Base-by-base conservation (phyloP, 2,329 filamentous ascomycete genomes). In the Xylogone sp. region DNA sequence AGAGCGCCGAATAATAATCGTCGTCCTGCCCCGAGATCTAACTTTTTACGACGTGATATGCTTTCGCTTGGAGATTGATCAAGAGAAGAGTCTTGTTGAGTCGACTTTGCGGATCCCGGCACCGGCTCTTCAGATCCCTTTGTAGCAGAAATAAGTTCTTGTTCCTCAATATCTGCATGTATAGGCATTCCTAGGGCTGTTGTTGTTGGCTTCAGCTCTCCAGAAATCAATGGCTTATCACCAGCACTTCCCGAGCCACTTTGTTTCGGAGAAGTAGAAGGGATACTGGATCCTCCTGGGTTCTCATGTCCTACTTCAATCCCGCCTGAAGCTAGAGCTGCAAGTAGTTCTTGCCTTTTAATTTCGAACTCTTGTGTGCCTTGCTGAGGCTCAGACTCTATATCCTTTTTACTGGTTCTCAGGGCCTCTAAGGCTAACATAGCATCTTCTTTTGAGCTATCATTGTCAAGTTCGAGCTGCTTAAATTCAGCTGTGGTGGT, bases 1-100 rank as follows among this genome's bases (percentile, higher is more conserved):
- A 93, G 73, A 6, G 87, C 85, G 8, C 84, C 84, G 60, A 91
- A 89, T 0, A 93, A 67, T 51, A 92, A 72, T 57, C 88, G 79
- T 49, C 82, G 78, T 2, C 84, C 82, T 48, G 85, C 84, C 16
- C 76, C 79, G 24, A 90, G 51, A 60, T 85, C 78, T 29, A 84
- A 29, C 50, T 59, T 65, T 21, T 58, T 29, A 45, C 62, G 56
- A 48, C 63, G 59, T 43, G 53, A 48, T 7, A 18, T 16, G 54
- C 13, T 43, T 24, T 9, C 16, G 29, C 31, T 22, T 34, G 52
- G 21, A 9, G 20, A 19, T 29, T 21, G 22, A 21, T 16, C 16
- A 10, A 43, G 9, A 21, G 20, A 13, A 22, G 42, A 16, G 13
- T 43, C 12, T 16, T 51, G 24, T n/a, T 4, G 6, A 20, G 27